Evolutionary conservation across 495 filamentous ascomycete species (phyloP).

Genomic region (Tuber borchii): DNA sequence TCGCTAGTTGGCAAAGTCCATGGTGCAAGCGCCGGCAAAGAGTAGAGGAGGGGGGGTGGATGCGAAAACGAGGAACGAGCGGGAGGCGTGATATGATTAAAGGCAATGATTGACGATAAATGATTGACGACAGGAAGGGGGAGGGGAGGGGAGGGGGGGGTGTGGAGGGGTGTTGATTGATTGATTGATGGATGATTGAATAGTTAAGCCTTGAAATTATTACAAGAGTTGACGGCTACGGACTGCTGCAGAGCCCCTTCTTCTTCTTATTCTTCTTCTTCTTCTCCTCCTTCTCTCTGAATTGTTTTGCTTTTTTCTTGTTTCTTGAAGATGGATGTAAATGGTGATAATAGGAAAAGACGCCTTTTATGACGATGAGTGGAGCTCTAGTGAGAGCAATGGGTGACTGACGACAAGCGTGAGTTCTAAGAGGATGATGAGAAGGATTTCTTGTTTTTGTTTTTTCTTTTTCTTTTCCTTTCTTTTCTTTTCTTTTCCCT

Average conservation of each 20-base stretch:
- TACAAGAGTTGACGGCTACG: background rate
- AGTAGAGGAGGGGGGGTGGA: slow-evolving; percentile 15
- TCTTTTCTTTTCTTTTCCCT: background rate
- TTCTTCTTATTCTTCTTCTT: background rate
- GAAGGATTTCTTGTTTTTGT: background rate
- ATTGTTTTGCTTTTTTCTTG: background rate
- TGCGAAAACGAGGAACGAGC: slow-evolving; percentile 28
- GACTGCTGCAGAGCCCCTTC: slow-evolving; percentile 3
- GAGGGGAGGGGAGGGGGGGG: background rate
- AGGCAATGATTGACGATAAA: slow-evolving; percentile 26
- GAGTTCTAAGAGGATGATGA: background rate
- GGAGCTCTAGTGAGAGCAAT: background rate
- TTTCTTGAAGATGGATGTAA: background rate
- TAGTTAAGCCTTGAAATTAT: background rate
- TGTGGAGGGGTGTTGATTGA: slow-evolving; percentile 1
- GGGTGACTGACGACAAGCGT: slow-evolving; percentile 1
- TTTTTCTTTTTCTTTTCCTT: background rate
- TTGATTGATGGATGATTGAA: background rate
- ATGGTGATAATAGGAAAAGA: background rate
- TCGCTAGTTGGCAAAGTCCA: slow-evolving; percentile 37
- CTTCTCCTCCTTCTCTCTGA: too few species aligned
- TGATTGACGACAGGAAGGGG: slow-evolving; percentile 18
- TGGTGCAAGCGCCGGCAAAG: slow-evolving; percentile 40
- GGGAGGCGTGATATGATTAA: slow-evolving; percentile 24
- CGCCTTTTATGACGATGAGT: background rate